phyloP scores from a whole-genome alignment of 176 grass and related monocot genomes.

The Zea luxurians region DNA sequence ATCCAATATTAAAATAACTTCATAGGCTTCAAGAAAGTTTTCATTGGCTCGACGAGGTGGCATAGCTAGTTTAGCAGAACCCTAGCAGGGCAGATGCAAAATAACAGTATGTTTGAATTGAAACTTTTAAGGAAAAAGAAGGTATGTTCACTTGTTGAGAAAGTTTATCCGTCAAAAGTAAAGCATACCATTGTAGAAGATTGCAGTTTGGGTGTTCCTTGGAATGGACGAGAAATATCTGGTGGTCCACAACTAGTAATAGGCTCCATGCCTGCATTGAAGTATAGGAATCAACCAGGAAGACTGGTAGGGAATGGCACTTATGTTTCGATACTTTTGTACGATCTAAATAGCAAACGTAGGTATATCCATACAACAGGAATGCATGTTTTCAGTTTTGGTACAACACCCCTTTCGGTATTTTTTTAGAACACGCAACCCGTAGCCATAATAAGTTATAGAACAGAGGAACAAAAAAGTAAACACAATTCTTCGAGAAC shows the following conservation, averaged over 20 bases:
- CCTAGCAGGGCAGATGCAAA: conserved; percentile 45
- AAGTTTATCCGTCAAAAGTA: neutral
- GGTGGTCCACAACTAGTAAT: neutral
- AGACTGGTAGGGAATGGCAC: neutral
- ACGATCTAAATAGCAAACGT: conserved; percentile 34
- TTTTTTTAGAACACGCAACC: conserved; percentile 26
- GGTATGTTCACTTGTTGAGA: too few relatives aligned
- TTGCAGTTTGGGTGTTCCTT: conserved; percentile 33
- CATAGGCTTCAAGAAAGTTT: conserved; percentile 76
- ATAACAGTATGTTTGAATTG: neutral
- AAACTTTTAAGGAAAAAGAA: neutral
- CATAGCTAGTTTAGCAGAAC: conserved; percentile 61
- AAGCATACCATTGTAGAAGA: conserved; percentile 56
- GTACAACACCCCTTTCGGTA: conserved; percentile 20
- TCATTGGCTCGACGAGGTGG: conserved; percentile 60
- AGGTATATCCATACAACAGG: conserved; percentile 38
- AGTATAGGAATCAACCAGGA: conserved; percentile 30
- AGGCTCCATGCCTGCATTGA: conserved; percentile 35
- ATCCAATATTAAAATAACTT: conserved; percentile 87
- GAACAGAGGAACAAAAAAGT: neutral
- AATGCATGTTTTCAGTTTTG: conserved; percentile 38
- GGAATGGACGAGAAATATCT: conserved; percentile 29
- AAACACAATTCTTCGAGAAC: neutral
- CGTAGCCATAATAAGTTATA: neutral
- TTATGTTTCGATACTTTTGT: neutral